Conservation (phyloP, 768 basidiomycete genomes). For the Serendipita indica region DNA sequence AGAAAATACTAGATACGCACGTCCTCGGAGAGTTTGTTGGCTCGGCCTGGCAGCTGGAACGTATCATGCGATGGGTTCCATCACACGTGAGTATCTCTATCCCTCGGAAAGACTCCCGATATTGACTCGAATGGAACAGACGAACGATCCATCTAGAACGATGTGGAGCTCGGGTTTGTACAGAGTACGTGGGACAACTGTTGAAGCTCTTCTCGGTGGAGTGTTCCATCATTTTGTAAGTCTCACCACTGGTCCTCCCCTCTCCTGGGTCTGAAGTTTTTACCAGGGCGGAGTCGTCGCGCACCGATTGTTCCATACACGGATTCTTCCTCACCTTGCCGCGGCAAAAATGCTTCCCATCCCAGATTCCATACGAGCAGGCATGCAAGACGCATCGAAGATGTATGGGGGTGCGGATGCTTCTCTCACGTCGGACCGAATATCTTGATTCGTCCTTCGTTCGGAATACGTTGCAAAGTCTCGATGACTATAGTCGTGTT, state of each 20-base stretch:
- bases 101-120: background rate
- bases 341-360: background rate
- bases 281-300: constrained; percentile 27
- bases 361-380: background rate
- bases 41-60: constrained; percentile 57
- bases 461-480: too few relatives aligned
- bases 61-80: constrained; percentile 62
- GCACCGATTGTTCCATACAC: constrained; percentile 30
- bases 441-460: too few relatives aligned
- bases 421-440: background rate
- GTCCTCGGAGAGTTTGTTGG: constrained; percentile 61
- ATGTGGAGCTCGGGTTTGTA: constrained; percentile 45
- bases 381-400: background rate
- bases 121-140: background rate
- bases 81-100: constrained; percentile 20
- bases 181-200: constrained; percentile 63
- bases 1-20: constrained; percentile 51
- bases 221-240: constrained; percentile 70
- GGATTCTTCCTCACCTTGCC: constrained; percentile 24
- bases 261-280: background rate
- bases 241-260: constrained; percentile 16
- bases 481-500: too few relatives aligned
- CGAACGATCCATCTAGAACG: background rate
- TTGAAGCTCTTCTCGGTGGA: constrained; percentile 61
- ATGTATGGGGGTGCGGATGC: constrained; percentile 1